phyloP scores from a whole-genome alignment of 176 grass and related monocot genomes.

The Phyllostachys edulis region DNA sequence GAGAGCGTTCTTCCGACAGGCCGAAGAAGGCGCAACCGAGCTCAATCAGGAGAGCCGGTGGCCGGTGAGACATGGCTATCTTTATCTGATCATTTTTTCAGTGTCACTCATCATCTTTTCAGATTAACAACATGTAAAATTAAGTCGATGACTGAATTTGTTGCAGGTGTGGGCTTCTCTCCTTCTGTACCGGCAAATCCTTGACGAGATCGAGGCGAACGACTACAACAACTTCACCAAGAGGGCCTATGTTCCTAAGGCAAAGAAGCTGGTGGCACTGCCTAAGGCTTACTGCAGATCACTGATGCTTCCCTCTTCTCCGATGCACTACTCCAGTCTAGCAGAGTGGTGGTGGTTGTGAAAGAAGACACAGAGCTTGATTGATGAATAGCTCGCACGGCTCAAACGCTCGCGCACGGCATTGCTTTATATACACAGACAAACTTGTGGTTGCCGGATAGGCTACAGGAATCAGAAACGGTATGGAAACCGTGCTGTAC shows the following conservation, averaged over 20 bases:
- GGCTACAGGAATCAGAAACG: too few species aligned
- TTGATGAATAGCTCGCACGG: too few species aligned
- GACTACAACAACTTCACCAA: conserved; percentile 88
- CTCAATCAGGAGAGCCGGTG: conserved; percentile 91
- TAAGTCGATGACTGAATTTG: neutral
- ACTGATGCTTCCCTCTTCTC: conserved; percentile 50
- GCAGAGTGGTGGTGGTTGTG: neutral
- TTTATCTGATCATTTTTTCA: neutral
- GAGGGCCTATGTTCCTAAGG: conserved; percentile 81
- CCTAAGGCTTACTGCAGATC: conserved; percentile 80
- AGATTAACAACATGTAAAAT: neutral
- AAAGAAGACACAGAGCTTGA: too few species aligned
- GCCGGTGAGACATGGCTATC: conserved; percentile 45
- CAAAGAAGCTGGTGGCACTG: conserved; percentile 79
- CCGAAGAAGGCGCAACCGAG: conserved; percentile 71
- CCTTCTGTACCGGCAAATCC: conserved; percentile 79
- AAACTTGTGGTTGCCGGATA: too few species aligned
- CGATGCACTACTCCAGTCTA: conserved; percentile 13
- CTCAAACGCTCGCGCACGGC: too few species aligned
- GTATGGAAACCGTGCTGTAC: too few species aligned
- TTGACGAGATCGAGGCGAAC: conserved; percentile 94
- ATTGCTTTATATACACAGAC: too few species aligned
- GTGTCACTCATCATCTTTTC: neutral
- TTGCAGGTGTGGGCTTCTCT: conserved; percentile 97
- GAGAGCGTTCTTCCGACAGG: conserved; percentile 62